A percentile compares a stretch with the other conserved stretches of the same genome.
Evolutionary conservation across 2,329 filamentous ascomycete genomes (phyloP).

Genomic region (Paraconiothyrium sp.): DNA sequence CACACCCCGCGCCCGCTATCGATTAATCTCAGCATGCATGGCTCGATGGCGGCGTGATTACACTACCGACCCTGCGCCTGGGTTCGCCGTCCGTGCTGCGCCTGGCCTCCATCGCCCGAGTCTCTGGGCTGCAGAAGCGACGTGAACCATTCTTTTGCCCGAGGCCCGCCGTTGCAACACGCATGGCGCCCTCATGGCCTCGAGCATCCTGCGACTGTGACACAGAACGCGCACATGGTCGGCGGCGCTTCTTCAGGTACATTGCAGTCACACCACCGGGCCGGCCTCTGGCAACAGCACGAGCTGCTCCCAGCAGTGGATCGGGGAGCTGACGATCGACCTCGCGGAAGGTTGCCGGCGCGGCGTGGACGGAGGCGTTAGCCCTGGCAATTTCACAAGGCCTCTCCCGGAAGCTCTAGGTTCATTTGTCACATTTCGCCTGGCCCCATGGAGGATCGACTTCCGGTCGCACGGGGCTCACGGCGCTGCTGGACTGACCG

Average conservation of each 20-base stretch:
- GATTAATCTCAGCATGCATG: constrained; percentile 1
- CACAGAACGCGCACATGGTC: not conserved
- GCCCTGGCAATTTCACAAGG: constrained; percentile 11
- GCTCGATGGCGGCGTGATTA: not conserved
- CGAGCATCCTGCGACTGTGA: constrained; percentile 3
- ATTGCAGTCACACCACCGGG: not conserved
- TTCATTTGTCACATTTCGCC: constrained; percentile 3
- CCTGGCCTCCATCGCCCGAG: constrained; percentile 1
- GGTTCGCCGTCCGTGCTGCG: constrained; percentile 3
- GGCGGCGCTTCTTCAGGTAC: not conserved
- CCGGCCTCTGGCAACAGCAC: not conserved
- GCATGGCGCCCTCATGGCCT: constrained; percentile 4
- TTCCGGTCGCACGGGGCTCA: not conserved
- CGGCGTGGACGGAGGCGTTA: constrained; percentile 2
- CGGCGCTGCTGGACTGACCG: not conserved
- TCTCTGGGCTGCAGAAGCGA: constrained; percentile 5
- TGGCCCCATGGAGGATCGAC: not conserved
- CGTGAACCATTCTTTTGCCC: constrained; percentile 8
- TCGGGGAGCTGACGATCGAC: not conserved
- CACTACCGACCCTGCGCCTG: not conserved
- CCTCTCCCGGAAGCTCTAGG: not conserved
- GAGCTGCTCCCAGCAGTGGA: not conserved
- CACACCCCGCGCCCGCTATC: constrained; percentile 7
- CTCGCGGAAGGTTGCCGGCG: constrained; percentile 12
- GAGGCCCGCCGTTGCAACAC: not conserved